phyloP scores from a whole-genome alignment of 768 basidiomycete genomes.

The Amanita fuliginea region DNA sequence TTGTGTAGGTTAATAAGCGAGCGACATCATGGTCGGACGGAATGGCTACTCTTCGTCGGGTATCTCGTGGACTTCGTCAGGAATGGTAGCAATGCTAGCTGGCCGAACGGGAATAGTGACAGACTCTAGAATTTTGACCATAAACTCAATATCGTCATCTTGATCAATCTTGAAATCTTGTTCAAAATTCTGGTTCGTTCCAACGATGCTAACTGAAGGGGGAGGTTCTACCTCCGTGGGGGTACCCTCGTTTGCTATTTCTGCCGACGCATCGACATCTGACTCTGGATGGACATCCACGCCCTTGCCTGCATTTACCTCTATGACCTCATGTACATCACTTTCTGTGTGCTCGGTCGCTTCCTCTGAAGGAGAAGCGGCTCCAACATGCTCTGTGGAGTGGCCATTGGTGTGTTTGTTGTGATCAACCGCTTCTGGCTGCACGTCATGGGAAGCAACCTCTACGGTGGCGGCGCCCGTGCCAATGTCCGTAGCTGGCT shows the following conservation, averaged over 20 bases:
- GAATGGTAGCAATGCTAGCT: slow-evolving; percentile 35
- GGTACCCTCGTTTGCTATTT: neutral
- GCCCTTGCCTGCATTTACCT: neutral
- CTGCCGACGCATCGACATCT: neutral
- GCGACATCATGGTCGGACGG: neutral
- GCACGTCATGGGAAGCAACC: neutral
- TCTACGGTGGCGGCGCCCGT: neutral
- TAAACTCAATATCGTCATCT: slow-evolving; percentile 45
- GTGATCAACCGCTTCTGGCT: neutral
- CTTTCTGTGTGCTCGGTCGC: neutral
- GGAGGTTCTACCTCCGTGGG: neutral
- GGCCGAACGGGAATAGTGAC: slow-evolving; percentile 22
- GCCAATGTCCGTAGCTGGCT: slow-evolving; percentile 12
- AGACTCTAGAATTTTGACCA: slow-evolving; percentile 56
- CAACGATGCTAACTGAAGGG: neutral
- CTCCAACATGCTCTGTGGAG: neutral
- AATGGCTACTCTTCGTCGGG: slow-evolving; percentile 35
- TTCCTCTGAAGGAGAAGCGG: neutral
- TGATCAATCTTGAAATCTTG: neutral
- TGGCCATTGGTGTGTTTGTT: neutral
- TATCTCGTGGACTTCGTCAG: slow-evolving; percentile 45
- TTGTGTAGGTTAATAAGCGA: neutral
- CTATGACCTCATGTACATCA: slow-evolving; percentile 1
- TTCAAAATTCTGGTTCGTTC: neutral
- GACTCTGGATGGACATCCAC: neutral